phyloP scores from a whole-genome alignment of 148 eudicot genomes.

The Silene latifolia region DNA sequence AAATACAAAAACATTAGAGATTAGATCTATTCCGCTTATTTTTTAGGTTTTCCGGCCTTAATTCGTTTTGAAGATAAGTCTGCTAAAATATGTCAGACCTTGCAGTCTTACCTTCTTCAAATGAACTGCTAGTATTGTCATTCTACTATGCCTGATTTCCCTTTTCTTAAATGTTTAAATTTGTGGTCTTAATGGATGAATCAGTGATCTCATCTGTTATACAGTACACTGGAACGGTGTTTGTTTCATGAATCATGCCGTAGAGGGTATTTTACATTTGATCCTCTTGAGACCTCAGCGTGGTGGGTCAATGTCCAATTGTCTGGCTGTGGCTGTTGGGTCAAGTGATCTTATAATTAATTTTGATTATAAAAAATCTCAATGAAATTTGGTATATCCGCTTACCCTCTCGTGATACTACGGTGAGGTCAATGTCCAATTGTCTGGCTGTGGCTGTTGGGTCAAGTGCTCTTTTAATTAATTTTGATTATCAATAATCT shows the following conservation, averaged over 20 bases:
- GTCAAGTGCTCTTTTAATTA: not conserved
- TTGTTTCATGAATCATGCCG: not conserved
- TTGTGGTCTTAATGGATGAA: not conserved
- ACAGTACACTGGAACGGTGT: too few species aligned
- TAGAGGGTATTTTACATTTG: not conserved
- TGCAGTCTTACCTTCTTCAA: not conserved
- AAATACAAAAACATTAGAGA: not conserved
- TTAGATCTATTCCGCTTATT: not conserved
- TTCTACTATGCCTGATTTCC: not conserved
- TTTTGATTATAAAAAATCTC: too few species aligned
- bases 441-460: constrained; percentile 1
- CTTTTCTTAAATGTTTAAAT: not conserved
- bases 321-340: not conserved
- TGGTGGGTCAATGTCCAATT: constrained; percentile 1
- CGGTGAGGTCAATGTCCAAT: not conserved
- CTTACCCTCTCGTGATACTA: too few species aligned
- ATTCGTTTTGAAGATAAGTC: not conserved
- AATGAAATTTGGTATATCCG: too few species aligned
- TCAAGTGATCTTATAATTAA: not conserved
- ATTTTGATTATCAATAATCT: not conserved
- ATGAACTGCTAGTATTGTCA: not conserved
- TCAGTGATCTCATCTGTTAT: too few species aligned
- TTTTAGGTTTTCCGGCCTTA: not conserved
- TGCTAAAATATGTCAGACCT: not conserved
- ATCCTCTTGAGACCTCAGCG: constrained; percentile 7